Evolutionary conservation across 1,139 yeast genomes (phyloP).

Genomic region (Sugiyamaella grinbergsii): DNA sequence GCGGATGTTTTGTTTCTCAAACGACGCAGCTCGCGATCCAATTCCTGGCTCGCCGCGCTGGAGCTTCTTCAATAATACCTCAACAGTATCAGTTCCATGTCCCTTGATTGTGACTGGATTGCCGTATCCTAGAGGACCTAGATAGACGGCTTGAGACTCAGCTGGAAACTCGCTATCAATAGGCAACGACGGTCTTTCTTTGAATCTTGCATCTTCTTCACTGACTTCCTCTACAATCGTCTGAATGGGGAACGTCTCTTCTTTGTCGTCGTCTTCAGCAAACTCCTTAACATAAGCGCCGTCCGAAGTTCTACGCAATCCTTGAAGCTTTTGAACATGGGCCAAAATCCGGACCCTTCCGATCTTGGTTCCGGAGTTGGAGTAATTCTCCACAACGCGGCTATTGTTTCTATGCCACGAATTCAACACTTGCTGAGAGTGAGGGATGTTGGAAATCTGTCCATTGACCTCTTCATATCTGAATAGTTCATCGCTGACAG

Average conservation of each 20-base stretch:
- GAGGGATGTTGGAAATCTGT: conserved; percentile 30
- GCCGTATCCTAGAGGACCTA: conserved; percentile 90
- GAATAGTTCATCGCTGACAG: conserved; percentile 58
- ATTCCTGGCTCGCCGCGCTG: conserved; percentile 37
- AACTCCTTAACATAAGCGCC: conserved; percentile 76
- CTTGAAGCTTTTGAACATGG: conserved; percentile 74
- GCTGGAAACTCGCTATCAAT: conserved; percentile 80
- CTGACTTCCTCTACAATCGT: conserved; percentile 73
- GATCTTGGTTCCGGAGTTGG: conserved; percentile 59
- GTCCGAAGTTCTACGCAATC: conserved; percentile 60
- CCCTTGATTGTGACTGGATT: conserved; percentile 76
- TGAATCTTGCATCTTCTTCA: conserved; percentile 72
- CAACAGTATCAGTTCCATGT: conserved; percentile 46
- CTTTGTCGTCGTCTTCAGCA: conserved; percentile 51
- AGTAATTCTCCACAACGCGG: conserved; percentile 45
- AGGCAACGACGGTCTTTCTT: conserved; percentile 74
- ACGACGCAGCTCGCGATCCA: conserved; percentile 53
- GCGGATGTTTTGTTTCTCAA: conserved; percentile 57
- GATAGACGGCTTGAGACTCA: conserved; percentile 70
- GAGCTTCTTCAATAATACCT: conserved; percentile 37
- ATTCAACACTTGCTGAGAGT: conserved; percentile 47
- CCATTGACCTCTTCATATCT: conserved; percentile 50
- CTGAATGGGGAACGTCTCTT: conserved; percentile 64
- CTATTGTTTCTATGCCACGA: conserved; percentile 45
- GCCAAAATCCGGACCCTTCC: conserved; percentile 61